A percentile compares a stretch with the other conserved stretches of the same genome.
phyloP scores from a whole-genome alignment of 2,329 filamentous ascomycete species.

The Phyllosticta citriasiana region DNA sequence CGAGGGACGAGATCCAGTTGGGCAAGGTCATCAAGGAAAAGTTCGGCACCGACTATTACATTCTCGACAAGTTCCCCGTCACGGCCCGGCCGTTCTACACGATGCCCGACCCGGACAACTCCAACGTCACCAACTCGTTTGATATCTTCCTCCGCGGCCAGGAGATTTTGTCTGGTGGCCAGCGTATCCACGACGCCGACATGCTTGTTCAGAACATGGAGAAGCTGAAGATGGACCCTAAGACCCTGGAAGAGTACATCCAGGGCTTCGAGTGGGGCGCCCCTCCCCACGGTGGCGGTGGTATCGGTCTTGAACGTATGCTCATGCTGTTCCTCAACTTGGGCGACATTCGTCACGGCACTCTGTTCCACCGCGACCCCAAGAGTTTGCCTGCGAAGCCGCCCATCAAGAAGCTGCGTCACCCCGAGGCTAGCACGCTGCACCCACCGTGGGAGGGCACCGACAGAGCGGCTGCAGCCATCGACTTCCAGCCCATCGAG shows the following conservation, averaged over 20 bases:
- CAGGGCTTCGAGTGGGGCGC: constrained; percentile 80
- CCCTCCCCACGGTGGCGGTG: constrained; percentile 80
- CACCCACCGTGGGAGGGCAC: constrained; percentile 53
- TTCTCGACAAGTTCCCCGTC: constrained; percentile 84
- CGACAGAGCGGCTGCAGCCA: constrained; percentile 37
- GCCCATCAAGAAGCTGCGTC: constrained; percentile 57
- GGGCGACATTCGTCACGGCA: constrained; percentile 81
- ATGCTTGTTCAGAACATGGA: constrained; percentile 71
- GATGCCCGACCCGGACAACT: constrained; percentile 67
- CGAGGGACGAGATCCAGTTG: constrained; percentile 76
- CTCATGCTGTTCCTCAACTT: constrained; percentile 77
- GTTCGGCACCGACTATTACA: constrained; percentile 82
- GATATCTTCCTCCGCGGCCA: constrained; percentile 92
- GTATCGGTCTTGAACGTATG: constrained; percentile 81
- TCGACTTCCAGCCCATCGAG: constrained; percentile 62
- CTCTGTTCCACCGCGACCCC: constrained; percentile 79
- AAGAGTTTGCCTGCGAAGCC: constrained; percentile 68
- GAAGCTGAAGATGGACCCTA: constrained; percentile 62
- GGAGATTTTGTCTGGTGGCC: constrained; percentile 84
- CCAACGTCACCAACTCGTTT: constrained; percentile 76
- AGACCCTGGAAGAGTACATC: constrained; percentile 84
- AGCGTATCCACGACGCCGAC: constrained; percentile 76
- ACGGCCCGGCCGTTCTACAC: constrained; percentile 85
- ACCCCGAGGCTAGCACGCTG: constrained; percentile 78
- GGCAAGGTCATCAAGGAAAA: constrained; percentile 79